These are phyloP conservation scores for Pleurostoma richardsiae DNA, from an alignment of 2,329 filamentous ascomycete genomes.

Conservation along the genomic window DNA sequence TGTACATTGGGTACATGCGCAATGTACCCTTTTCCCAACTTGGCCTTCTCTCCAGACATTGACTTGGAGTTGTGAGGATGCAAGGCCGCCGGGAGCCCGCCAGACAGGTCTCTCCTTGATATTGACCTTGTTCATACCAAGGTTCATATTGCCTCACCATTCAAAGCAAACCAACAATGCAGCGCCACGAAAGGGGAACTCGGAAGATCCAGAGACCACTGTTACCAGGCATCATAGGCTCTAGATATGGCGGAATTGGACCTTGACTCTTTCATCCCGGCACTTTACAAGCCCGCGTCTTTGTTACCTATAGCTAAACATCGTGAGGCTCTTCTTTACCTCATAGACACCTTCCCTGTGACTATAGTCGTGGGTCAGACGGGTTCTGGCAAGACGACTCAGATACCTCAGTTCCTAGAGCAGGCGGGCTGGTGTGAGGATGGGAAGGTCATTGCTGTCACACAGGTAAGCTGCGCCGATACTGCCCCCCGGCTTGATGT, in stretches of 20 bases:
- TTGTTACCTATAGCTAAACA: slow-evolving; percentile 86
- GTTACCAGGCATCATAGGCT: too few species aligned
- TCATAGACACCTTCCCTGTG: slow-evolving; percentile 77
- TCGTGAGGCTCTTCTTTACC: slow-evolving; percentile 72
- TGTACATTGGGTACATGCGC: too few species aligned
- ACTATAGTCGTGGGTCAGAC: slow-evolving; percentile 92
- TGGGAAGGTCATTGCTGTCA: slow-evolving; percentile 80
- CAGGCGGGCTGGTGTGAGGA: slow-evolving; percentile 83
- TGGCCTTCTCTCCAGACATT: too few species aligned
- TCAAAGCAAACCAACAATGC: not conserved
- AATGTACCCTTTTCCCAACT: too few species aligned
- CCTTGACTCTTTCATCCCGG: slow-evolving; percentile 63
- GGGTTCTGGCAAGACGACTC: slow-evolving; percentile 92
- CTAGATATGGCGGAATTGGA: slow-evolving; percentile 50
- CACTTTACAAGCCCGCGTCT: slow-evolving; percentile 78
- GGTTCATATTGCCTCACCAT: too few species aligned
- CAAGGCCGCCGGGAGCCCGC: too few species aligned
- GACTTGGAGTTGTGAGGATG: too few species aligned
- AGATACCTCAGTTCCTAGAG: slow-evolving; percentile 88
- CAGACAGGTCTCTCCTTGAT: too few species aligned
- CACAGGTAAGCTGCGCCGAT: slow-evolving; percentile 62
- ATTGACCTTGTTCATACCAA: too few species aligned
- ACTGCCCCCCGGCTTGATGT: not conserved
- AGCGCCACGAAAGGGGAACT: not conserved
- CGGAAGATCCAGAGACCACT: not conserved